Percentiles rank a stretch among this genome's conserved stretches.
Conservation (phyloP, 2,329 filamentous ascomycete species). For the Colletotrichum chlorophyti region DNA sequence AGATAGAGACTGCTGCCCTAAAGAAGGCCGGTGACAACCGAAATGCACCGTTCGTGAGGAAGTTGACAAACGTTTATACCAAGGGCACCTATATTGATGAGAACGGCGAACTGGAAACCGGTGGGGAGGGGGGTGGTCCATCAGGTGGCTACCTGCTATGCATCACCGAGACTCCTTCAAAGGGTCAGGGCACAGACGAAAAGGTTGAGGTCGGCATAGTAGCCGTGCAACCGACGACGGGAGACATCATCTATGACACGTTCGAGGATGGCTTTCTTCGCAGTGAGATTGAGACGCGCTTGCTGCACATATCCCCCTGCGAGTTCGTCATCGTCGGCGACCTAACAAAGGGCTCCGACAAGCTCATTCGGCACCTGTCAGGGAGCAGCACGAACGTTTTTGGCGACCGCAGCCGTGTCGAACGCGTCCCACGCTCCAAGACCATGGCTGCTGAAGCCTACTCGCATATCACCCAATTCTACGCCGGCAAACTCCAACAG, state of each 20-base stretch:
- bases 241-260: constrained; percentile 93
- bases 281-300: constrained; percentile 91
- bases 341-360: constrained; percentile 88
- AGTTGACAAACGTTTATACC: constrained; percentile 95
- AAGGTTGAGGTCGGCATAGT: constrained; percentile 91
- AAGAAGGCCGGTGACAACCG: constrained; percentile 96
- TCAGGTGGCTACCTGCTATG: constrained; percentile 90
- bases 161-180: constrained; percentile 83
- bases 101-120: constrained; percentile 75
- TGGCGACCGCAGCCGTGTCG: constrained; percentile 86
- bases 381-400: constrained; percentile 91
- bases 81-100: constrained; percentile 98
- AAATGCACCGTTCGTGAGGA: constrained; percentile 89
- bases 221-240: constrained; percentile 93
- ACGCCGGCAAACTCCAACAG: constrained; percentile 81
- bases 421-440: constrained; percentile 77
- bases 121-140: constrained; percentile 55
- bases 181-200: constrained; percentile 84
- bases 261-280: constrained; percentile 99
- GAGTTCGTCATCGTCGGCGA: constrained; percentile 94
- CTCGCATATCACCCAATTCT: constrained; percentile 91
- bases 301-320: constrained; percentile 93
- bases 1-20: constrained; percentile 92
- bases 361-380: constrained; percentile 87
- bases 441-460: constrained; percentile 85